phyloP scores from a whole-genome alignment of 345 rosid species.

The Odontarrhena argentea region DNA sequence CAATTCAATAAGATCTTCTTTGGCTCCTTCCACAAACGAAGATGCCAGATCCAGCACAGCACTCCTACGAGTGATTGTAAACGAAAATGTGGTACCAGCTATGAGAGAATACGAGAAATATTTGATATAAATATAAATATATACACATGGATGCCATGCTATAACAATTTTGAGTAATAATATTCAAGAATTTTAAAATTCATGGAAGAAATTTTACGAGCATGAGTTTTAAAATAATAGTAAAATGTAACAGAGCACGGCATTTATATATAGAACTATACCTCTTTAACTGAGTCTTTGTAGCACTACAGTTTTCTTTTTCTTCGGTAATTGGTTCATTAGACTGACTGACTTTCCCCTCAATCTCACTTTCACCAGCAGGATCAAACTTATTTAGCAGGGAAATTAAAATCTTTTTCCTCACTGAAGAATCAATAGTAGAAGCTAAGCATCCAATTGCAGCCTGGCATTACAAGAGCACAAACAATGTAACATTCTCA shows the following conservation, averaged over 20 bases:
- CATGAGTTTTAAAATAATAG: neutral
- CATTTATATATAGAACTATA: constrained; percentile 28
- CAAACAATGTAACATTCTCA: constrained; percentile 14
- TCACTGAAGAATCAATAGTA: constrained; percentile 65
- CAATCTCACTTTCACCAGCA: constrained; percentile 50
- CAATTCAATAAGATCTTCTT: constrained; percentile 64
- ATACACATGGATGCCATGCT: constrained; percentile 13
- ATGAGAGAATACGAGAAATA: neutral
- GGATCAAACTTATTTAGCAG: constrained; percentile 60
- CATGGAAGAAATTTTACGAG: constrained; percentile 4
- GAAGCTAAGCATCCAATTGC: constrained; percentile 86
- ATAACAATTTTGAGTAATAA: neutral
- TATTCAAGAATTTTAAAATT: neutral
- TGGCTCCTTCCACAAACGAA: constrained; percentile 73
- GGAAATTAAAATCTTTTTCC: constrained; percentile 59
- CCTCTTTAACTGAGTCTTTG: constrained; percentile 58
- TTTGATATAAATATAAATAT: neutral
- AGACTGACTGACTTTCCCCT: constrained; percentile 35
- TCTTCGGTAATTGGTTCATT: constrained; percentile 46
- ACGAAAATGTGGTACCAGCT: neutral
- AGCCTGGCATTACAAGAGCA: constrained; percentile 58
- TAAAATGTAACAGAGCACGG: neutral
- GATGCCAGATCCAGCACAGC: constrained; percentile 68
- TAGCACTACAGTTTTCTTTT: constrained; percentile 35
- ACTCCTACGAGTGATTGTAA: constrained; percentile 43